Percentiles rank a stretch among this genome's conserved stretches.
Evolutionary conservation across 1,139 yeast genomes (phyloP).

Genomic region (Candida dubliniensis): DNA sequence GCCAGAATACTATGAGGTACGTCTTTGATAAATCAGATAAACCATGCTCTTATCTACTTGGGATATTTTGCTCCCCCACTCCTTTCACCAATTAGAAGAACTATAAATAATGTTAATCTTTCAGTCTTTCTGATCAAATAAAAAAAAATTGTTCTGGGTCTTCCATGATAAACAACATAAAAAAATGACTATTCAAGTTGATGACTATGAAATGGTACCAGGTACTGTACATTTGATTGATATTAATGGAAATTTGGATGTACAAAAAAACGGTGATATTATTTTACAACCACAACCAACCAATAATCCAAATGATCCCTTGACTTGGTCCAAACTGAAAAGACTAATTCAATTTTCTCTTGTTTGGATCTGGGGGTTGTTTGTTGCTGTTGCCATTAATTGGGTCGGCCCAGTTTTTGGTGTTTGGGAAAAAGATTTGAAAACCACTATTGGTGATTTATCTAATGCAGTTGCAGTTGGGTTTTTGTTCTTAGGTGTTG

Average conservation of each 20-base stretch:
- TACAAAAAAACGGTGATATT: constrained; percentile 22
- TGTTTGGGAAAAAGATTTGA: constrained; percentile 27
- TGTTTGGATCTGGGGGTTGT: constrained; percentile 15
- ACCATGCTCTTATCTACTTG: too few relatives aligned
- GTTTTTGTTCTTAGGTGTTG: constrained; percentile 38
- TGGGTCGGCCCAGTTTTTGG: constrained; percentile 44
- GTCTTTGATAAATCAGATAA: too few relatives aligned
- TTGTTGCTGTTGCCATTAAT: constrained; percentile 42
- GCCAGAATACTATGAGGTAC: too few relatives aligned
- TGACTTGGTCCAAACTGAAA: constrained; percentile 25
- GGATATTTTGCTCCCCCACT: too few relatives aligned
- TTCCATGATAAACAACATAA: neutral
- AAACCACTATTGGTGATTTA: constrained; percentile 22
- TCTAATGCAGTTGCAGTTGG: constrained; percentile 33
- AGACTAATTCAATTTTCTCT: constrained; percentile 17
- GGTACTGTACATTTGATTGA: constrained; percentile 30
- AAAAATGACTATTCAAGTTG: neutral
- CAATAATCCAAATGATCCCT: constrained; percentile 26
- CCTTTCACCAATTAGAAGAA: too few relatives aligned
- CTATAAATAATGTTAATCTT: too few relatives aligned
- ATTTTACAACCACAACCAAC: constrained; percentile 31
- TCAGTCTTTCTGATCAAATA: too few relatives aligned
- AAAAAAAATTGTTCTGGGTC: neutral
- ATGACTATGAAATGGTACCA: constrained; percentile 17
- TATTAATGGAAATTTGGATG: constrained; percentile 20